phyloP scores from a whole-genome alignment of 169 alveolate genomes.

The Besnoitia besnoiti region DNA sequence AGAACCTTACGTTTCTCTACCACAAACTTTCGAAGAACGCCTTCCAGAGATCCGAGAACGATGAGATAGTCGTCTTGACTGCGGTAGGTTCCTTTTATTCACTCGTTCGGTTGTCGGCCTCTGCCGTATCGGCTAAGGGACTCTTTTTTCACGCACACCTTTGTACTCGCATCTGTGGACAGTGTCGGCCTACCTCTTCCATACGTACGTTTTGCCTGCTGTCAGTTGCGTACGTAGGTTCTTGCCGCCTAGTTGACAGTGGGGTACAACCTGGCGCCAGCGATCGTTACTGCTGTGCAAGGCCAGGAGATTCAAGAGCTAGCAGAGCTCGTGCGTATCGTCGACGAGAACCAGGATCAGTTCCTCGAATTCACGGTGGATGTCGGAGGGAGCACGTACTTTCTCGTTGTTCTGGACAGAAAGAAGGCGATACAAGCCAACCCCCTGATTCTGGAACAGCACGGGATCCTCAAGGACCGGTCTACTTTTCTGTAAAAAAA shows the following conservation, averaged over 20 bases:
- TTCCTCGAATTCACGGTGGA: slow-evolving; percentile 21
- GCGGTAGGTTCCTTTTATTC: slow-evolving; percentile 15
- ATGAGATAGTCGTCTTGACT: slow-evolving; percentile 45
- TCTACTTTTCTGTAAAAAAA: not conserved
- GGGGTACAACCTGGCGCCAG: slow-evolving; percentile 29
- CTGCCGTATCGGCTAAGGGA: not conserved
- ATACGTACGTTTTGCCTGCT: too few species aligned
- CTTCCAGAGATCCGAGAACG: slow-evolving; percentile 25
- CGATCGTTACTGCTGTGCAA: slow-evolving; percentile 32
- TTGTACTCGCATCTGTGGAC: too few species aligned
- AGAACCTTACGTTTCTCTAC: not conserved
- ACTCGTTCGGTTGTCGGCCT: not conserved
- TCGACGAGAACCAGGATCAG: not conserved
- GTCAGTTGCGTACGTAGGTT: too few species aligned
- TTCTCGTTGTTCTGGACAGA: slow-evolving; percentile 25
- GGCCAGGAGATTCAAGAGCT: slow-evolving; percentile 33
- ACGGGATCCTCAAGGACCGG: not conserved
- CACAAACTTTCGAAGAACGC: not conserved
- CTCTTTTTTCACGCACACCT: not conserved
- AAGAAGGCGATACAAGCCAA: slow-evolving; percentile 20
- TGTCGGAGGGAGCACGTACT: not conserved
- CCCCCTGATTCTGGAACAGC: slow-evolving; percentile 8
- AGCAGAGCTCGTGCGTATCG: slow-evolving; percentile 1
- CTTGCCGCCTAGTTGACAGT: slow-evolving; percentile 42
- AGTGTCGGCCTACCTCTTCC: too few species aligned